Conservation (phyloP, 2,329 filamentous ascomycete species). For the Neospermospora avenae region DNA sequence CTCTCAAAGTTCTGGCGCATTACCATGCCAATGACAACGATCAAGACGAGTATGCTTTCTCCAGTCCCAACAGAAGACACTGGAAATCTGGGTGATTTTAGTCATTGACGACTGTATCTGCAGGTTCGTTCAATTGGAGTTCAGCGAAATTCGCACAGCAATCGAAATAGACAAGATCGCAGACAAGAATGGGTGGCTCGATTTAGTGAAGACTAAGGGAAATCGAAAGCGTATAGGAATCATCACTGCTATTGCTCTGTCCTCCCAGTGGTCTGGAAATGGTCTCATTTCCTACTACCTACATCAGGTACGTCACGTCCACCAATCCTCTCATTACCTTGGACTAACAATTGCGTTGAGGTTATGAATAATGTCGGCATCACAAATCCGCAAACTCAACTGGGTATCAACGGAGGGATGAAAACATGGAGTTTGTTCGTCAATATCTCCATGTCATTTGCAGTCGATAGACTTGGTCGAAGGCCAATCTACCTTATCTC, state of each 20-base stretch:
- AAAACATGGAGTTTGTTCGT: slow-evolving; percentile 33
- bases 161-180: slow-evolving; percentile 12
- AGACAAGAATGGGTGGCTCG: slow-evolving; percentile 37
- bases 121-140: slow-evolving; percentile 37
- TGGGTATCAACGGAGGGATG: slow-evolving; percentile 24
- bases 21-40: slow-evolving; percentile 36
- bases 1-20: slow-evolving; percentile 34
- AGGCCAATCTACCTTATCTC: slow-evolving; percentile 32
- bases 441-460: slow-evolving; percentile 28
- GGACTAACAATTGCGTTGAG: not conserved
- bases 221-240: slow-evolving; percentile 62
- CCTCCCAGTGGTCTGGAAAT: slow-evolving; percentile 66
- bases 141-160: slow-evolving; percentile 40
- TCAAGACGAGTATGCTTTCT: slow-evolving; percentile 26
- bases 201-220: slow-evolving; percentile 49
- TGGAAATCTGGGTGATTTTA: too few species aligned
- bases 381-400: slow-evolving; percentile 16
- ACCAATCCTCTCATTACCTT: not conserved
- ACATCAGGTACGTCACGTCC: slow-evolving; percentile 13
- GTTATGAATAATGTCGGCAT: too few species aligned
- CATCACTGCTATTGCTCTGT: slow-evolving; percentile 58
- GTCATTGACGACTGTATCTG: too few species aligned
- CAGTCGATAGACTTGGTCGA: slow-evolving; percentile 35
- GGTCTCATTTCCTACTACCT: slow-evolving; percentile 64
- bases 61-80: too few species aligned